Percentiles rank a stretch among this genome's conserved stretches.
phyloP scores from a whole-genome alignment of 768 basidiomycete genomes.

The Xerocomus potaroensis region DNA sequence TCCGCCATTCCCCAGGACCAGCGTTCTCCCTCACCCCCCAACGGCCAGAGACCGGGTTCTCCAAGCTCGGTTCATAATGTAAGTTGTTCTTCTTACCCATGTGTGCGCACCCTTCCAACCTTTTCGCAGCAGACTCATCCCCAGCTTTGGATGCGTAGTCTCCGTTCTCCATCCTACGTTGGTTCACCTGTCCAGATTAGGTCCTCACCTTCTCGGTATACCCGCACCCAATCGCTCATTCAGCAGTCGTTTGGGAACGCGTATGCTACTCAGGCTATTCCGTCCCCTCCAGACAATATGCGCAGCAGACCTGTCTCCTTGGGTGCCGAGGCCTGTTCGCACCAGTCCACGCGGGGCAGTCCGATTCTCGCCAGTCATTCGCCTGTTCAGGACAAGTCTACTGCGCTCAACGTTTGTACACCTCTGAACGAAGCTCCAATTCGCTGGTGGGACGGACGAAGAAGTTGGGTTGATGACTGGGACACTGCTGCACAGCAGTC shows the following conservation, averaged over 20 bases:
- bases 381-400: background rate
- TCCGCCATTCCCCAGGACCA: background rate
- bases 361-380: background rate
- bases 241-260: conserved; percentile 12
- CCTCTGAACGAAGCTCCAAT: conserved; percentile 18
- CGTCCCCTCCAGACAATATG: background rate
- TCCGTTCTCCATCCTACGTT: conserved; percentile 5
- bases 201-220: conserved; percentile 5
- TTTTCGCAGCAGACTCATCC: background rate
- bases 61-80: conserved; percentile 11
- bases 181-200: conserved; percentile 1
- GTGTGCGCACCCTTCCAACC: background rate
- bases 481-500: conserved; percentile 1
- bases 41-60: conserved; percentile 6
- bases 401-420: conserved; percentile 2
- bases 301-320: conserved; percentile 9
- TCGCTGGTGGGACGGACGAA: conserved; percentile 19
- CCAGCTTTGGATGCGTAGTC: conserved; percentile 3
- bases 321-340: conserved; percentile 1
- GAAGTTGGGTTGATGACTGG: conserved; percentile 20
- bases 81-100: background rate
- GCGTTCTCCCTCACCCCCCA: conserved; percentile 6
- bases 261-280: background rate
- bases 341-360: background rate
- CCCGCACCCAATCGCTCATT: conserved; percentile 15